Conservation (phyloP, 495 filamentous ascomycete species). For the Daldinia loculata region DNA sequence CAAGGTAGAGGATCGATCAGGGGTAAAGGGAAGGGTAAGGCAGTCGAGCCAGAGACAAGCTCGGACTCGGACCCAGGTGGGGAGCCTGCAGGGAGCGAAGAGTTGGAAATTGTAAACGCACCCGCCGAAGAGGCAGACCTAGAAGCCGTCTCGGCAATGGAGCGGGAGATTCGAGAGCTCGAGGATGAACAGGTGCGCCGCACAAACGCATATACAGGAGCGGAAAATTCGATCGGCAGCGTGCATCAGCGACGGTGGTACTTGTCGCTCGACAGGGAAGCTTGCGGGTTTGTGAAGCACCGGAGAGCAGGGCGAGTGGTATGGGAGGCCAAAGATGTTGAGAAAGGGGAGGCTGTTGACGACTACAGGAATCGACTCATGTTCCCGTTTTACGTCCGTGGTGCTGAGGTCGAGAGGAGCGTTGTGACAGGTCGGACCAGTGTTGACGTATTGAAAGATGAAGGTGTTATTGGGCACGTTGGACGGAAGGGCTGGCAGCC, state of each 20-base stretch:
- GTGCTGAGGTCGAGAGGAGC: slow-evolving; percentile 66
- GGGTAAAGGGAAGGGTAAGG: not conserved
- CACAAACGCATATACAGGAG: slow-evolving; percentile 71
- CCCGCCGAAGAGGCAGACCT: slow-evolving; percentile 26
- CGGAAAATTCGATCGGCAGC: slow-evolving; percentile 67
- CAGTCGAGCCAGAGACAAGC: slow-evolving; percentile 13
- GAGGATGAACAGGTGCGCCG: slow-evolving; percentile 62
- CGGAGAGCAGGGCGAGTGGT: slow-evolving; percentile 33
- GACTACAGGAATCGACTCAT: slow-evolving; percentile 38
- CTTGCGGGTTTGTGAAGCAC: slow-evolving; percentile 60
- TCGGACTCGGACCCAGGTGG: slow-evolving; percentile 27
- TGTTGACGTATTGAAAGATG: slow-evolving; percentile 65
- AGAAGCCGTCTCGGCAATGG: slow-evolving; percentile 39
- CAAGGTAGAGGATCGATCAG: not conserved
- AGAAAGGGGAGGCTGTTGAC: slow-evolving; percentile 36
- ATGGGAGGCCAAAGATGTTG: slow-evolving; percentile 35
- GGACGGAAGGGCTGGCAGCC: slow-evolving; percentile 66
- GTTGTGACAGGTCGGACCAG: slow-evolving; percentile 68
- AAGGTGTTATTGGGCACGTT: slow-evolving; percentile 63
- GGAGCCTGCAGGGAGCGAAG: slow-evolving; percentile 9
- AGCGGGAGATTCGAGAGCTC: slow-evolving; percentile 51
- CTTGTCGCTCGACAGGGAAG: slow-evolving; percentile 62
- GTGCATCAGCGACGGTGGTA: slow-evolving; percentile 72
- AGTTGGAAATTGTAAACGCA: slow-evolving; percentile 38
- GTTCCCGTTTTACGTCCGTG: slow-evolving; percentile 68